Base-by-base conservation (phyloP, 345 rosid genomes). In the Eucalyptus caleyi region DNA sequence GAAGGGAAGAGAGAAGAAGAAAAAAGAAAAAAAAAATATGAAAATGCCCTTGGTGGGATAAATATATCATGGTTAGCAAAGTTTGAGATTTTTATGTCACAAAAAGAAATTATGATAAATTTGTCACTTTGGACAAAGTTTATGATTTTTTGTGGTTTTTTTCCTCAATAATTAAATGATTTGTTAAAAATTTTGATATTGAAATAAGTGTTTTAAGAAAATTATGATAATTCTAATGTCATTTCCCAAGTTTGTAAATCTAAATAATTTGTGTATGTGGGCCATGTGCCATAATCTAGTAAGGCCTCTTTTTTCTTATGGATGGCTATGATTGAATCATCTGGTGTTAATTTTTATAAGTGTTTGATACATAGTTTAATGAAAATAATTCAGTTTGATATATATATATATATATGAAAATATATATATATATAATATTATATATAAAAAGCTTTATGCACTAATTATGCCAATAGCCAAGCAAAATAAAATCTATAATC, bases 271-370 rank as follows among this genome's bases (percentile, higher is more conserved):
- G 42, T 34, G 44, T 8, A 2, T 9, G 4, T 69, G 3, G 5
- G 0, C 0, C 26, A 19, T 7, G 2, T 37, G 3, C 0, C 8
- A 37, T 0, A 9, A 69, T 37, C 27, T 72, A 10, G 11, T 72
- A 72, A 37, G 8, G 27, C 0, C 14, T 19, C 2, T 37, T 0
- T 19, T 19, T 37, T 72, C 27, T 72, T 37, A 8, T 10, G 2
- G 4, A 19, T 2, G 4, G 45, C 4, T 2, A 6, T 2, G 7
- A 72, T 10, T 11, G 2, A 37, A 8, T 72, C 26, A 37, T 72
- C 2, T 2, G 2, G 14, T 3, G 1, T 69, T 9, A 32, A 0
- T 69, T 69, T 69, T 8, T 0, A 0, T 9, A 34, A 5, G 7
- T 34, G 26, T 72, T 18, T 34, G 8, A 69, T 69, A 9, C 16